phyloP scores from a whole-genome alignment of 2,329 filamentous ascomycete species.

The Fusarium phyllophilum region DNA sequence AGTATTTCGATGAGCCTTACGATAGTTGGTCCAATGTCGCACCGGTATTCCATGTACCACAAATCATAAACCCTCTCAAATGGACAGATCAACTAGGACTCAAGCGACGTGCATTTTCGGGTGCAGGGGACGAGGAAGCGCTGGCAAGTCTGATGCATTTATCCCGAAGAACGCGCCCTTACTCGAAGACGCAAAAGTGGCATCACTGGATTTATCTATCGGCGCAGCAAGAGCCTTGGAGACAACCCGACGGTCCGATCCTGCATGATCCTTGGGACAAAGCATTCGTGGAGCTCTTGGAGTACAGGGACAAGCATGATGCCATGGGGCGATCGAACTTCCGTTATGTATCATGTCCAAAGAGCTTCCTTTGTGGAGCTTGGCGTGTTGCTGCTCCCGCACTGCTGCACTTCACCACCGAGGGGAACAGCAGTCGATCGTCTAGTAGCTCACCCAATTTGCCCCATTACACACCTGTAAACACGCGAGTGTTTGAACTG shows the following conservation, averaged over 20 bases:
- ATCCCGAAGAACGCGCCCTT: neutral
- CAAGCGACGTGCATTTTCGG: neutral
- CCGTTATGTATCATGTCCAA: neutral
- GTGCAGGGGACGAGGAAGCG: rapidly evolving
- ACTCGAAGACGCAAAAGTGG: neutral
- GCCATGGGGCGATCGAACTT: neutral
- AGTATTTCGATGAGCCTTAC: neutral
- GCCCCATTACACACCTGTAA: neutral
- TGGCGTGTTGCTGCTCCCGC: neutral
- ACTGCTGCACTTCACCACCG: neutral
- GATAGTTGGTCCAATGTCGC: neutral
- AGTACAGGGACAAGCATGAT: neutral
- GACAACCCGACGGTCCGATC: neutral
- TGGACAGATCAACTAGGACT: neutral
- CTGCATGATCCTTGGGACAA: neutral
- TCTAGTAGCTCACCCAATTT: neutral
- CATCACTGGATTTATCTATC: neutral
- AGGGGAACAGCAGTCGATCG: neutral
- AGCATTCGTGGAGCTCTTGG: neutral
- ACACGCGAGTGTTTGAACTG: neutral
- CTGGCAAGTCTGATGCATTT: neutral
- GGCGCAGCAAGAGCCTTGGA: neutral
- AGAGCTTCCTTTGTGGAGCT: neutral
- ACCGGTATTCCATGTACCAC: neutral
- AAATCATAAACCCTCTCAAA: neutral